phyloP scores from a whole-genome alignment of 495 filamentous ascomycete species.

The Aspergillus egyptiacus region DNA sequence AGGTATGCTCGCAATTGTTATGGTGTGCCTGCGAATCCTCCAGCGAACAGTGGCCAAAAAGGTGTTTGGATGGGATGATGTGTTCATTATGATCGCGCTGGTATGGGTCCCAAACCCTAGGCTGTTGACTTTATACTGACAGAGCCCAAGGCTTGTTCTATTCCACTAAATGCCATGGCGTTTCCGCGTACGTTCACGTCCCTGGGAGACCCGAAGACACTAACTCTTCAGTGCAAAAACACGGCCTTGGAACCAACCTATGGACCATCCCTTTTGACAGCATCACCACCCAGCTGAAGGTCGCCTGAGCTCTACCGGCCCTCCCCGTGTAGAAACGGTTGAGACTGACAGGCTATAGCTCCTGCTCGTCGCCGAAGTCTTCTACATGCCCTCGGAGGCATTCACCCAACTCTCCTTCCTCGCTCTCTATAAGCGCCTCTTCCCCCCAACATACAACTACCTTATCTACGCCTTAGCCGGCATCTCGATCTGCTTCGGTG shows the following conservation, averaged over 20 bases:
- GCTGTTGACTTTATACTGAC: neutral
- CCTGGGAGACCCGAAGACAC: neutral
- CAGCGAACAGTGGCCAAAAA: slow-evolving; percentile 16
- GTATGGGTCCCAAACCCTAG: neutral
- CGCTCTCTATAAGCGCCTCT: slow-evolving; percentile 34
- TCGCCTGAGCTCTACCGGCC: neutral
- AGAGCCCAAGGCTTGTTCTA: slow-evolving; percentile 8
- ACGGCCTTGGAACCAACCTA: slow-evolving; percentile 26
- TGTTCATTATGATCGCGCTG: slow-evolving; percentile 17
- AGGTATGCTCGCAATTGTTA: slow-evolving; percentile 20
- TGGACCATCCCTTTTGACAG: slow-evolving; percentile 37
- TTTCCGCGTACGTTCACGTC: slow-evolving; percentile 18
- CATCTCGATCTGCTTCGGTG: slow-evolving; percentile 25
- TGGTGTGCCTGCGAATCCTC: slow-evolving; percentile 15
- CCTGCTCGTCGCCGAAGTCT: slow-evolving; percentile 21
- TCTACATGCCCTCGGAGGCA: slow-evolving; percentile 25
- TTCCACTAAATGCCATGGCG: slow-evolving; percentile 17
- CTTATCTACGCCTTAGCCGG: slow-evolving; percentile 22
- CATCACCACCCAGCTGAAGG: slow-evolving; percentile 28
- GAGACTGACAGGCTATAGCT: slow-evolving; percentile 1
- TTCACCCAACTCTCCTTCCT: slow-evolving; percentile 31
- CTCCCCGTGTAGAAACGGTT: neutral
- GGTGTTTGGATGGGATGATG: slow-evolving; percentile 20
- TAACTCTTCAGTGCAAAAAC: slow-evolving; percentile 12
- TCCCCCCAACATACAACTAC: slow-evolving; percentile 21